Conservation (phyloP, 169 alveolate species). For the Eimeria tenella region DNA sequence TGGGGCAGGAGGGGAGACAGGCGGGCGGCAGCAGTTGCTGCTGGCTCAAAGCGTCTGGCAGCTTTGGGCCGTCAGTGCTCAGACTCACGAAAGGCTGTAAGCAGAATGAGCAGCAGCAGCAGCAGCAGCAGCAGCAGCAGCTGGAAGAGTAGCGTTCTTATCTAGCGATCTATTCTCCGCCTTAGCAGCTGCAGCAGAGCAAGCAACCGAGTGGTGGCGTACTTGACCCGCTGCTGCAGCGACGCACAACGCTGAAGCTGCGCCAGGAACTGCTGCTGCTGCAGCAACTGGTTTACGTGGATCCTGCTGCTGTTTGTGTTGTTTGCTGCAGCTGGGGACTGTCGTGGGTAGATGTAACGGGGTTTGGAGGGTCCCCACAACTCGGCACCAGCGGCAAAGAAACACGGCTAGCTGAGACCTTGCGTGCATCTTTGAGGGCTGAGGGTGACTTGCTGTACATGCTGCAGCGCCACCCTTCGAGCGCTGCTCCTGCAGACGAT, state of each 20-base stretch:
- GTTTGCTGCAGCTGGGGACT: constrained; percentile 61
- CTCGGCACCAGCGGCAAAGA: neutral
- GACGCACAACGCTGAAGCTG: neutral
- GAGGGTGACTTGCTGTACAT: constrained; percentile 60
- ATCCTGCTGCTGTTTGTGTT: neutral
- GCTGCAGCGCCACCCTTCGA: constrained; percentile 57
- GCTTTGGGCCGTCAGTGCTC: constrained; percentile 76
- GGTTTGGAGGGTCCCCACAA: constrained; percentile 44
- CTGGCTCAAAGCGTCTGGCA: constrained; percentile 72
- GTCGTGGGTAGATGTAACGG: constrained; percentile 47
- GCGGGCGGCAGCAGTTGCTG: constrained; percentile 68
- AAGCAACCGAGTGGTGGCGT: neutral
- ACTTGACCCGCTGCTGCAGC: neutral
- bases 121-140: constrained; percentile 54
- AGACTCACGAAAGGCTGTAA: constrained; percentile 58
- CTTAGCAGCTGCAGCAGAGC: constrained; percentile 1
- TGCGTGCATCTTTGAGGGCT: constrained; percentile 11
- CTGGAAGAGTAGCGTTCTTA: neutral
- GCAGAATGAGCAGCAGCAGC: constrained; percentile 47
- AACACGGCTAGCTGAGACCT: constrained; percentile 28
- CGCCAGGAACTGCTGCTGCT: neutral
- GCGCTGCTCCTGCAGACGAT: neutral
- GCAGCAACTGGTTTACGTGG: neutral
- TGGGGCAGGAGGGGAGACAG: neutral
- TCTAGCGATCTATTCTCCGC: neutral